Conservation (phyloP, 164 flowering plant species). For the Magnolia sinica region DNA sequence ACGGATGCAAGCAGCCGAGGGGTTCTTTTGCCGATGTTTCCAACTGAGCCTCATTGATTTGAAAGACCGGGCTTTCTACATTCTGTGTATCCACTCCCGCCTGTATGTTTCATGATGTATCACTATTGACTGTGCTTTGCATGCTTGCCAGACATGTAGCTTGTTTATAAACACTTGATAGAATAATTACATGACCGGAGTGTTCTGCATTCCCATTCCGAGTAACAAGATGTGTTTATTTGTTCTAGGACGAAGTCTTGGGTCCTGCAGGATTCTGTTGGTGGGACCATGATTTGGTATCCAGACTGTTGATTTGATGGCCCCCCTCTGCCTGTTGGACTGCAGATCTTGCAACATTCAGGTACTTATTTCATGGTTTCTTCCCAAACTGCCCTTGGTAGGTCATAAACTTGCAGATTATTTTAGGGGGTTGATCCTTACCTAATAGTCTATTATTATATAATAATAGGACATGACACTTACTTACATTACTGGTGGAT, state of each 20-base stretch:
- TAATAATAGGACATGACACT: no score
- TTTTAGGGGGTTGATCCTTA: no score
- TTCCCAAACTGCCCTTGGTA: no score
- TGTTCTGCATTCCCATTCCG: not conserved
- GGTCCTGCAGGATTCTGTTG: not conserved
- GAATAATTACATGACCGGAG: not conserved
- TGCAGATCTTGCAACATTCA: no score
- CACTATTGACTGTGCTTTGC: not conserved
- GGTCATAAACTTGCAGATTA: no score
- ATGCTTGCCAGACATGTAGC: not conserved
- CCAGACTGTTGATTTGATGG: no score
- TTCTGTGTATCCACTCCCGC: not conserved
- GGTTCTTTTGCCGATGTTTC: constrained; percentile 32
- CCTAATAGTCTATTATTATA: no score
- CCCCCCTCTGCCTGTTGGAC: no score
- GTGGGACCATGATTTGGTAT: no score
- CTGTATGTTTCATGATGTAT: not conserved
- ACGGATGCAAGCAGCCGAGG: constrained; percentile 66
- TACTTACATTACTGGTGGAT: no score
- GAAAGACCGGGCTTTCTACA: not conserved
- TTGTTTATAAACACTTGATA: not conserved
- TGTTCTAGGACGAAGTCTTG: no score
- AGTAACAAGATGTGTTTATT: not conserved
- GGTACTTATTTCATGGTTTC: no score
- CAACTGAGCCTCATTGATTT: not conserved